phyloP scores from a whole-genome alignment of 2,329 filamentous ascomycete genomes.

The Aspergillus aculeatus region DNA sequence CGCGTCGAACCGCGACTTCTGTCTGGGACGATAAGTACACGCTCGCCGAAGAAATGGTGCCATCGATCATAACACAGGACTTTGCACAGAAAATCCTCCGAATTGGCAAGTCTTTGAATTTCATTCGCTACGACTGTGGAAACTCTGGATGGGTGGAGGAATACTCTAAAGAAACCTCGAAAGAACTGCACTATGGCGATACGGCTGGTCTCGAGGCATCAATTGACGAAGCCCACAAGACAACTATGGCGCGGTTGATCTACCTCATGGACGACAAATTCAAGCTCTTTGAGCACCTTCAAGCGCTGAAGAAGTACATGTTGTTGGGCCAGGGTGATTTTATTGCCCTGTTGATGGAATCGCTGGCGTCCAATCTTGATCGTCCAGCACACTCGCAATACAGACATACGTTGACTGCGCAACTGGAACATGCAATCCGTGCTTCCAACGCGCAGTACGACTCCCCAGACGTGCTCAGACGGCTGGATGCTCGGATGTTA shows the following conservation, averaged over 20 bases:
- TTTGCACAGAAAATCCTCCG: conserved; percentile 96
- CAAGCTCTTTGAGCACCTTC: conserved; percentile 86
- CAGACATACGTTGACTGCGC: conserved; percentile 93
- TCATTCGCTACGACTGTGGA: conserved; percentile 91
- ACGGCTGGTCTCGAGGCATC: conserved; percentile 86
- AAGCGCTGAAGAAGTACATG: conserved; percentile 90
- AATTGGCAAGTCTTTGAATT: conserved; percentile 97
- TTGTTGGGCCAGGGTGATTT: conserved; percentile 95
- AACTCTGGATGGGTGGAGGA: conserved; percentile 94
- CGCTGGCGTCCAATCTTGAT: conserved; percentile 85
- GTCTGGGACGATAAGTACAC: conserved; percentile 99
- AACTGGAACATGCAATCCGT: conserved; percentile 93
- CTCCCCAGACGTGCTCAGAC: conserved; percentile 81
- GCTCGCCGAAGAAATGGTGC: conserved; percentile 79
- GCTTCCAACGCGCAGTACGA: conserved; percentile 97
- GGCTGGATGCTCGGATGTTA: conserved; percentile 96
- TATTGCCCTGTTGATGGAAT: conserved; percentile 95
- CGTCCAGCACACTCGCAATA: conserved; percentile 96
- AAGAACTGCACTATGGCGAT: conserved; percentile 88
- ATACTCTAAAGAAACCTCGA: conserved; percentile 89
- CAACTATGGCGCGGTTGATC: conserved; percentile 92
- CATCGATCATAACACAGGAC: conserved; percentile 86
- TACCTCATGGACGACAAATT: conserved; percentile 94
- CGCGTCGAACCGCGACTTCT: conserved; percentile 65
- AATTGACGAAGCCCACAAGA: conserved; percentile 97